A percentile compares a stretch with the other conserved stretches of the same genome.
phyloP scores from a whole-genome alignment of 768 basidiomycete species.

The Trametes sanguinea region DNA sequence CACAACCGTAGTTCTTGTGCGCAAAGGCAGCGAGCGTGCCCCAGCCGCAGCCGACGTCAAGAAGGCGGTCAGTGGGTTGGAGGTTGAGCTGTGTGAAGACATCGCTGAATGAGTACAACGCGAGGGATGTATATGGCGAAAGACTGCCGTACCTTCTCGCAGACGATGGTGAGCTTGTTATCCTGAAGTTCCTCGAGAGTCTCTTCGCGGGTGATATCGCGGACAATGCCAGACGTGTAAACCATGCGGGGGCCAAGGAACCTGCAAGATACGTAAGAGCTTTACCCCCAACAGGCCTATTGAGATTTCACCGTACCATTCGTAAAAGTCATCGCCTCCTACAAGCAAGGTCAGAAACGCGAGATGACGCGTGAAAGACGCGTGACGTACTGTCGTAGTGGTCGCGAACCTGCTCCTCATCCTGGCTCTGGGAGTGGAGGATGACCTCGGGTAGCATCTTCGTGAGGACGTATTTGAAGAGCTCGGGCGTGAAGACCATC shows the following conservation, averaged over 20 bases:
- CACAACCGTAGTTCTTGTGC: constrained; percentile 95
- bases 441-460: constrained; percentile 92
- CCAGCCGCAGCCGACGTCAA: constrained; percentile 95
- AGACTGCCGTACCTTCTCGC: constrained; percentile 59
- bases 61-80: constrained; percentile 78
- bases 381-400: constrained; percentile 83
- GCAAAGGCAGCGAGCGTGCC: constrained; percentile 94
- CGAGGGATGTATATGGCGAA: background rate
- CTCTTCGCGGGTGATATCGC: constrained; percentile 68
- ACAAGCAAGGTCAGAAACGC: constrained; percentile 10
- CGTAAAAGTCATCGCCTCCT: constrained; percentile 96
- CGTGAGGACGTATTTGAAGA: constrained; percentile 92
- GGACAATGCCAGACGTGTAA: constrained; percentile 92
- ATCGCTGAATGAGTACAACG: background rate
- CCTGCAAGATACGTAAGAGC: constrained; percentile 41
- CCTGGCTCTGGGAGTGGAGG: constrained; percentile 86
- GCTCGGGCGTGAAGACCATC: constrained; percentile 85
- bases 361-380: constrained; percentile 13
- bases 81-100: constrained; percentile 58
- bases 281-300: background rate
- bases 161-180: constrained; percentile 95
- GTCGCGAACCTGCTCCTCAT: constrained; percentile 93
- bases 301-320: constrained; percentile 52
- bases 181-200: constrained; percentile 95
- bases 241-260: constrained; percentile 97